Conservation (phyloP, 495 filamentous ascomycete species). For the Ascodesmis nigricans region DNA sequence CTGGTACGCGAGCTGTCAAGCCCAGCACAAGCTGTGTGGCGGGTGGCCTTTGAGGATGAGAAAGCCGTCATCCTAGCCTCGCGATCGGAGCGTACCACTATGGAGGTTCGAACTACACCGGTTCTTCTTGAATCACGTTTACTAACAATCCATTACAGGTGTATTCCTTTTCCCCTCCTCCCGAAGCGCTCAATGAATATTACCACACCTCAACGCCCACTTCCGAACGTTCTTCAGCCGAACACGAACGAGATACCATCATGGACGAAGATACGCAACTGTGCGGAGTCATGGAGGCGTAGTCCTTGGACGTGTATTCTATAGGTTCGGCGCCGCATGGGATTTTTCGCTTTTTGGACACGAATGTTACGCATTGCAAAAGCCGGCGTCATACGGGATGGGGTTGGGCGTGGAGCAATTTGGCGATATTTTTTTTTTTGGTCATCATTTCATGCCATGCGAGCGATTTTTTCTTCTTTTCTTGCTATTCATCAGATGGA, state of each 20-base stretch:
- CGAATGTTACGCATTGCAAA: slow-evolving; percentile 7
- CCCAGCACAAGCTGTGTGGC: slow-evolving; percentile 86
- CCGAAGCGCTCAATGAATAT: slow-evolving; percentile 35
- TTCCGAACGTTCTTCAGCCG: slow-evolving; percentile 16
- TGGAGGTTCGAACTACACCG: slow-evolving; percentile 52
- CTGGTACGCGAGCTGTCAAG: slow-evolving; percentile 77
- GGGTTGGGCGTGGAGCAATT: slow-evolving; percentile 5
- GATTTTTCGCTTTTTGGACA: slow-evolving; percentile 9
- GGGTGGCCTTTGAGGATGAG: slow-evolving; percentile 94
- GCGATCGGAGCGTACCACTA: slow-evolving; percentile 61
- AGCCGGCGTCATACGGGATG: slow-evolving; percentile 4
- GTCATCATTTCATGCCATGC: slow-evolving; percentile 5
- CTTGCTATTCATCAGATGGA: slow-evolving; percentile 5
- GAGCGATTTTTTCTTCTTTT: slow-evolving; percentile 3
- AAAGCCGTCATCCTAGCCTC: slow-evolving; percentile 92
- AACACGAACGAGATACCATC: slow-evolving; percentile 15
- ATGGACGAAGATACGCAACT: slow-evolving; percentile 17
- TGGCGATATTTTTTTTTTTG: slow-evolving; percentile 9
- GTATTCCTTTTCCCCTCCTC: slow-evolving; percentile 75
- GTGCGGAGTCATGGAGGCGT: slow-evolving; percentile 18
- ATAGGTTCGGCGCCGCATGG: slow-evolving; percentile 9
- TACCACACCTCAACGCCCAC: slow-evolving; percentile 13
- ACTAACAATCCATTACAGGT: slow-evolving; percentile 32
- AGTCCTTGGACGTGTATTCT: slow-evolving; percentile 10
- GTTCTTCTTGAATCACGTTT: slow-evolving; percentile 5